Conservation (phyloP, 2,329 filamentous ascomycete genomes). For the Leptographium flavum region DNA sequence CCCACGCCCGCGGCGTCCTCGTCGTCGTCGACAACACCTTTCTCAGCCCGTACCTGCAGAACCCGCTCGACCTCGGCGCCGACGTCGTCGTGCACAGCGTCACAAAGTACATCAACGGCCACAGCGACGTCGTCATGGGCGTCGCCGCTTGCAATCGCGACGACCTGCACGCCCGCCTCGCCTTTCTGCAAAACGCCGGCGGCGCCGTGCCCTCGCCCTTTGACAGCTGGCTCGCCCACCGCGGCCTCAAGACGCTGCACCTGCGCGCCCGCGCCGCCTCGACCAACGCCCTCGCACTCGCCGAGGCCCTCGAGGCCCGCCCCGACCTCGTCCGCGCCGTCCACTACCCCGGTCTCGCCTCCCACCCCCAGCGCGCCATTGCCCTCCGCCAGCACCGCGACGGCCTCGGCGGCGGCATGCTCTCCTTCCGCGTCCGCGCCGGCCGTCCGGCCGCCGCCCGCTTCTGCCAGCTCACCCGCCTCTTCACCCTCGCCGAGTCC, state of each 20-base stretch:
- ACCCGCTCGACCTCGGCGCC: slow-evolving; percentile 85
- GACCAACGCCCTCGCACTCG: slow-evolving; percentile 66
- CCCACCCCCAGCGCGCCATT: slow-evolving; percentile 74
- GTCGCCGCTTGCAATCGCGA: slow-evolving; percentile 89
- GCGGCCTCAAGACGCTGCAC: slow-evolving; percentile 92
- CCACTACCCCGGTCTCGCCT: slow-evolving; percentile 86
- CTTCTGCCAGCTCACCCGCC: slow-evolving; percentile 78
- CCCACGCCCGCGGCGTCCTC: slow-evolving; percentile 76
- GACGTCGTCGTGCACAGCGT: slow-evolving; percentile 96
- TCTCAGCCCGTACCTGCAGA: slow-evolving; percentile 90
- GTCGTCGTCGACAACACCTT: slow-evolving; percentile 99
- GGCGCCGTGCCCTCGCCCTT: slow-evolving; percentile 90
- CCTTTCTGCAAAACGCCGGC: slow-evolving; percentile 94
- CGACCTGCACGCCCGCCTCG: slow-evolving; percentile 58
- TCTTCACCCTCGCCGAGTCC: slow-evolving; percentile 89
- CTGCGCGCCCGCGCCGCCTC: slow-evolving; percentile 77
- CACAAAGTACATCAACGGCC: slow-evolving; percentile 98
- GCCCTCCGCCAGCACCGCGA: slow-evolving; percentile 84
- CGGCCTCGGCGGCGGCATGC: slow-evolving; percentile 92
- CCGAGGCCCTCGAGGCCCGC: slow-evolving; percentile 61
- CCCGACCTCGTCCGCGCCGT: slow-evolving; percentile 65
- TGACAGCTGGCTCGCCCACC: slow-evolving; percentile 95
- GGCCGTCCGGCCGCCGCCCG: slow-evolving; percentile 74
- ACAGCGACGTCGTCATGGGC: slow-evolving; percentile 95
- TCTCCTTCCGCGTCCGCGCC: slow-evolving; percentile 86